Conservation (phyloP, 2,329 filamentous ascomycete genomes). For the Endothia cerciana region DNA sequence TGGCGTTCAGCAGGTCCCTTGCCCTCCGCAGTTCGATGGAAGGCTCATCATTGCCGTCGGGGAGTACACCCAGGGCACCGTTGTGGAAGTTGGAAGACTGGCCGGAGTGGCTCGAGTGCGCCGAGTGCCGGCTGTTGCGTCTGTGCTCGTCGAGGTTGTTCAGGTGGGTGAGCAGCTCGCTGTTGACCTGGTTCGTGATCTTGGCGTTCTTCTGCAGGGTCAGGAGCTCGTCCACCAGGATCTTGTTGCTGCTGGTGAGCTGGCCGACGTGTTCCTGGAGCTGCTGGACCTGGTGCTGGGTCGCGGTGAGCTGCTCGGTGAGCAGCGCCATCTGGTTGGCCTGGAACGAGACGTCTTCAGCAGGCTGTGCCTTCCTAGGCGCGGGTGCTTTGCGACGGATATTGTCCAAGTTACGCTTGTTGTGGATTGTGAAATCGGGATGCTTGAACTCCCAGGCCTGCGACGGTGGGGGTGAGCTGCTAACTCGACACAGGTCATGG, state of each 20-base stretch:
- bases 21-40: conserved; percentile 59
- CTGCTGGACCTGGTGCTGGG: conserved; percentile 88
- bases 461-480: conserved; percentile 36
- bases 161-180: conserved; percentile 61
- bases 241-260: conserved; percentile 65
- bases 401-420: conserved; percentile 95
- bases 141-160: conserved; percentile 52
- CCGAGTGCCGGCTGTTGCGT: conserved; percentile 45
- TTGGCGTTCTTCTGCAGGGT: conserved; percentile 64
- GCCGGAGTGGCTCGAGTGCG: conserved; percentile 42
- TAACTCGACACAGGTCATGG: background rate
- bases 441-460: conserved; percentile 97
- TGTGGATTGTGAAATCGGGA: conserved; percentile 92
- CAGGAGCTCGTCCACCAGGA: conserved; percentile 65
- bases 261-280: conserved; percentile 85
- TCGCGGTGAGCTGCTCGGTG: conserved; percentile 85
- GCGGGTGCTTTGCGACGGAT: conserved; percentile 95
- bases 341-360: conserved; percentile 74
- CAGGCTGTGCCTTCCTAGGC: conserved; percentile 71
- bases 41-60: conserved; percentile 51
- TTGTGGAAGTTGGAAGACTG: conserved; percentile 47
- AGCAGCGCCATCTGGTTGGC: conserved; percentile 82
- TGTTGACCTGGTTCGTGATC: conserved; percentile 60
- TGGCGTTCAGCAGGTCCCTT: conserved; percentile 58
- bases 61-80: conserved; percentile 45